Conservation (phyloP, 768 basidiomycete genomes). For the Thelephora ganbajun region DNA sequence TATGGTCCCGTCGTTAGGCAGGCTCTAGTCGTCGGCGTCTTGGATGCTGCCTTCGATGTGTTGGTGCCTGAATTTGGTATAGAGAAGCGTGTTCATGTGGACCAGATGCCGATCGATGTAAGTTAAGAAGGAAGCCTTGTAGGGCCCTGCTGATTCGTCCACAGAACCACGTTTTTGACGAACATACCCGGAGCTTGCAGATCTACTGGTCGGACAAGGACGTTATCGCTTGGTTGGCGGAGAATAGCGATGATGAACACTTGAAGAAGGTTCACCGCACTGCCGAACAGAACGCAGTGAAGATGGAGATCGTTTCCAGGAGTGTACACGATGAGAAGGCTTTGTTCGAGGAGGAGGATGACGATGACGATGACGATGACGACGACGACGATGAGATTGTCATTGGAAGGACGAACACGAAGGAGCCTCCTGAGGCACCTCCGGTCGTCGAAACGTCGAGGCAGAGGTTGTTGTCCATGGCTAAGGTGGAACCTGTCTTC, state of each 20-base stretch:
- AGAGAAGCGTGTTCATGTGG: constrained; percentile 96
- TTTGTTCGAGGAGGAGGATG: constrained; percentile 81
- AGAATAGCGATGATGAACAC: constrained; percentile 93
- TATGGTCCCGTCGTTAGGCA: constrained; percentile 93
- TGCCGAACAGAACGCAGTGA: constrained; percentile 78
- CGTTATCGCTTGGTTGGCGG: constrained; percentile 89
- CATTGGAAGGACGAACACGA: constrained; percentile 41
- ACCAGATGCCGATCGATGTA: constrained; percentile 97
- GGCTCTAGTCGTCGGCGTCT: constrained; percentile 88
- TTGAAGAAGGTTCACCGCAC: constrained; percentile 89
- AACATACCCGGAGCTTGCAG: constrained; percentile 82
- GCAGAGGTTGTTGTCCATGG: constrained; percentile 67
- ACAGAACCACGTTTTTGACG: constrained; percentile 87
- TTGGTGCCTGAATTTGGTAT: constrained; percentile 94
- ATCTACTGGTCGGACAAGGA: constrained; percentile 95
- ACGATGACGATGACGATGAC: constrained; percentile 42
- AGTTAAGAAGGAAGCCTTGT: constrained; percentile 14
- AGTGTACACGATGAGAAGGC: constrained; percentile 80
- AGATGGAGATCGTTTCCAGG: constrained; percentile 83
- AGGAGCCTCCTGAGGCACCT: constrained; percentile 17
- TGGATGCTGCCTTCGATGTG: constrained; percentile 98
- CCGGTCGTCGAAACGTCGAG: constrained; percentile 37
- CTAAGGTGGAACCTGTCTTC: constrained; percentile 65
- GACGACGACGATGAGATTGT: constrained; percentile 39
- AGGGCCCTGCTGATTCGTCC: not conserved